Base-by-base conservation (phyloP, 352 stramenopile species). In the Phytophthora hybrid region DNA sequence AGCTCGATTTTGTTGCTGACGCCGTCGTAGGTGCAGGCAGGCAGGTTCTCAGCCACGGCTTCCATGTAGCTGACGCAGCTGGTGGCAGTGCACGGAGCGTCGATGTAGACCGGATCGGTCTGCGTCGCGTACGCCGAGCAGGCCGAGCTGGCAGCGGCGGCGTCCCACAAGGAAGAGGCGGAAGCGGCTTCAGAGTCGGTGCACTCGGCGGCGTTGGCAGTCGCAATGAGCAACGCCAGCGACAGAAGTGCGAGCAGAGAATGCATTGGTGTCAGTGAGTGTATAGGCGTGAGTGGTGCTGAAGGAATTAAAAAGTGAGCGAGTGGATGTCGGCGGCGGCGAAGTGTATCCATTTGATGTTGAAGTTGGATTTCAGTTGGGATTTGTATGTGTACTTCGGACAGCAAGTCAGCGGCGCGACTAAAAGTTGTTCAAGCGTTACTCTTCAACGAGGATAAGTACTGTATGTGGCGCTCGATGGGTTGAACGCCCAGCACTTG, bases 1-100 rank as follows among this genome's bases (percentile, higher is more conserved):
- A 79, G 47, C 46, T 66, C 49, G 14, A 61, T 57, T 47, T 79
- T 79, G 53, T 76, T 64, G 73, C 63, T 79, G 32, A 73, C 32
- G 18, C 73, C 73, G 47, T 59, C 62, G 46, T 63, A 58, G 39
- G 58, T 71, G 41, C 73, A 79, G 58, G 70, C 57, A 0, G 73
- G 57, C 13, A 79, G 29, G 26, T 61, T 44, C 11, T 46, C 31
- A 14, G 54, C 67, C 39, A 76, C 32, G 16, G 19, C 58, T 39
- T 66, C 34, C 62, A 73, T 63, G n/a, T 73, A 53, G 16, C 23
- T 5, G 18, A 76, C 6, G 46, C 73, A 79, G n/a, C 56, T 39
- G 6, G 67, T 65, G 34, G 57, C 69, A 2, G 54, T 59, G 26
- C 73, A 79, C 16, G 68, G 73, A 0, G 61, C 44, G 4, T 65